Evolutionary conservation across 192 early-diverging fungal genomes (phyloP), one percentile per base, ranked within the genome.

Genomic region (Ambispora gerdemannii): DNA sequence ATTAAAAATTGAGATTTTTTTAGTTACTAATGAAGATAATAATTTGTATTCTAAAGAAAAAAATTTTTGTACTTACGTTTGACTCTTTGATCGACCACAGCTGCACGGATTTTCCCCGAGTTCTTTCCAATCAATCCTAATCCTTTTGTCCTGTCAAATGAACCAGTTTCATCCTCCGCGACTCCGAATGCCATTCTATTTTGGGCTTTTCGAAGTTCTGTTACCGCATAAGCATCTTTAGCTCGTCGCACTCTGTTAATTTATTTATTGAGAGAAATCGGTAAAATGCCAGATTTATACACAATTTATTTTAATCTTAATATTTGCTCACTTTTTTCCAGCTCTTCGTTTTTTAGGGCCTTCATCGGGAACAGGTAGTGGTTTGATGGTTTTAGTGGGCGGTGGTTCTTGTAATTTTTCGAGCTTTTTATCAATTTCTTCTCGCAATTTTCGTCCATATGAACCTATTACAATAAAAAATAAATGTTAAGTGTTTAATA

Each of bases 181-280:
- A 85, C 88, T 63, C 93, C 93, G 86, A 99, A 99, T 61, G 83
- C 85, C 79, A 98, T 87, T 3, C 97, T 82, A 76, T 99, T 97
- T 67, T 90, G 86, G 19, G 92, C 90, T 69, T 94, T 92, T 53
- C 90, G 87, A 47, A 98, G 83, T 76, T 98, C 97, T 0, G 95
- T 92, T 58, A 87, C 73, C 27, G 89, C 89, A 76, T 88, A 87
- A 7, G 87, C 80, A 74, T 98, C 94, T 76, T 94, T 95, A 33
- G 82, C 81, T 75, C 84, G 86, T 28, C 95, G 85, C 15, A 89
- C 90, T 71, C 95, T 89, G 36, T 27, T 43, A n/a, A n/a, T n/a
- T n/a, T n/a, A n/a, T n/a, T n/a, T n/a, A n/a, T n/a, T n/a, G n/a
- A n/a, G n/a, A n/a, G n/a, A n/a, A n/a, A n/a, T n/a, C n/a, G n/a